phyloP scores from a whole-genome alignment of 495 filamentous ascomycete species.

The Trichoderma orchidacearum region DNA sequence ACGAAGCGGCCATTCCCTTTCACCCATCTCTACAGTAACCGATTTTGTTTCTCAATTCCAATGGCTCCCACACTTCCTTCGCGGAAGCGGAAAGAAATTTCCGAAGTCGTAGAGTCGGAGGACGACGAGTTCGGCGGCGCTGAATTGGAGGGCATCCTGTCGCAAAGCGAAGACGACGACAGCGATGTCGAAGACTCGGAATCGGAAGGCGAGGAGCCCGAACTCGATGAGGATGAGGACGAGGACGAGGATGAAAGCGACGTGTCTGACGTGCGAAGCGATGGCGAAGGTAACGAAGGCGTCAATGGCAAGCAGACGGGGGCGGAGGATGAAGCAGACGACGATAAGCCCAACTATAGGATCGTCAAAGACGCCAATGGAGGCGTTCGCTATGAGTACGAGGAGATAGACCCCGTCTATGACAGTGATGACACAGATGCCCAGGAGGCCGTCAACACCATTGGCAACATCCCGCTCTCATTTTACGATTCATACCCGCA shows the following conservation, averaged over 20 bases:
- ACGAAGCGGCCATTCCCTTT: background rate
- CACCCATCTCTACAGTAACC: background rate
- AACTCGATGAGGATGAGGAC: conserved; percentile 19
- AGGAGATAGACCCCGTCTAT: conserved; percentile 88
- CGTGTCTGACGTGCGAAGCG: conserved; percentile 7
- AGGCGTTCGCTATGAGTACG: conserved; percentile 47
- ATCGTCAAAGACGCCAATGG: conserved; percentile 43
- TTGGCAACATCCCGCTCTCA: conserved; percentile 83
- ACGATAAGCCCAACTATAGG: conserved; percentile 42
- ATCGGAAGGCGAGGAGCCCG: conserved; percentile 23
- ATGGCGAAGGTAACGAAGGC: conserved; percentile 16
- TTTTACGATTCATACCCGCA: conserved; percentile 98
- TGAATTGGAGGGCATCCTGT: conserved; percentile 51
- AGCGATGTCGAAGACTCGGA: conserved; percentile 31
- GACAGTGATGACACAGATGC: conserved; percentile 89
- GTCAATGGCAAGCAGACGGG: conserved; percentile 19
- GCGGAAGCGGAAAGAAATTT: conserved; percentile 15
- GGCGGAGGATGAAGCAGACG: conserved; percentile 13
- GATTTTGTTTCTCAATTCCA: too few relatives aligned
- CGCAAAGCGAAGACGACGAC: conserved; percentile 33
- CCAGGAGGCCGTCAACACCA: conserved; percentile 69
- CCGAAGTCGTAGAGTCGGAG: conserved; percentile 29
- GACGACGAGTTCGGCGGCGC: conserved; percentile 52
- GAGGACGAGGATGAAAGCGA: conserved; percentile 18
- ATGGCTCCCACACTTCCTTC: conserved; percentile 10